A percentile compares a stretch with the other conserved stretches of the same genome.
Evolutionary conservation across 2,329 filamentous ascomycete genomes (phyloP).

Genomic region (Colletotrichum higginsianum): DNA sequence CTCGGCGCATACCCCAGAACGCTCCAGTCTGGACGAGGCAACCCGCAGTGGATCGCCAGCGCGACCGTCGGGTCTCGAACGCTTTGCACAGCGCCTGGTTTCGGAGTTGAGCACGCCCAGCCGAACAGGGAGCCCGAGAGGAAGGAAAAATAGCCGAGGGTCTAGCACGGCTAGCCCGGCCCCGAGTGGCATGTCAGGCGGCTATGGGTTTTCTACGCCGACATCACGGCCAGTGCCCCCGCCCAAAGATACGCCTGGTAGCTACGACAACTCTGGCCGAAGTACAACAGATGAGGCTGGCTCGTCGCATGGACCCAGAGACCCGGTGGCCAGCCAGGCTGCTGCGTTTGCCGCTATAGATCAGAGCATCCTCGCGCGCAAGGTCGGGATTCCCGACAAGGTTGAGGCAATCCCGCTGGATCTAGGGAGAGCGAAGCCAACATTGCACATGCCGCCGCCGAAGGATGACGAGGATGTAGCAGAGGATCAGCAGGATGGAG

Average conservation of each 20-base stretch:
- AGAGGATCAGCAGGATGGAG: conserved; percentile 47
- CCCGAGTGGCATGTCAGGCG: conserved; percentile 47
- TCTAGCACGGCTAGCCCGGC: conserved; percentile 52
- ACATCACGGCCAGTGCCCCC: conserved; percentile 54
- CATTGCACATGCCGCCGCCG: conserved; percentile 39
- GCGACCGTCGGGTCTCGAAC: conserved; percentile 70
- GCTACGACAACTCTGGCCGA: conserved; percentile 54
- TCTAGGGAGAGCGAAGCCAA: conserved; percentile 54
- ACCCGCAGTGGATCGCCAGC: conserved; percentile 66
- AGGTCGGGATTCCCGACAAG: conserved; percentile 64
- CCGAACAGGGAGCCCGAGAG: conserved; percentile 65
- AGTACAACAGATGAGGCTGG: conserved; percentile 46
- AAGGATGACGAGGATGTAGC: conserved; percentile 46
- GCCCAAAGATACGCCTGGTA: conserved; percentile 60
- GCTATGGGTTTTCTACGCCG: conserved; percentile 51
- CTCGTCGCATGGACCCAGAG: conserved; percentile 33
- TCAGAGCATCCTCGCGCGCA: conserved; percentile 71
- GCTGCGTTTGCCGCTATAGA: conserved; percentile 76
- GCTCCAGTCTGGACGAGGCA: conserved; percentile 59
- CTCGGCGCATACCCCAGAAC: conserved; percentile 56
- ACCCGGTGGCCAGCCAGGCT: conserved; percentile 64
- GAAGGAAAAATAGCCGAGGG: conserved; percentile 61
- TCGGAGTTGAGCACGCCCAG: conserved; percentile 71
- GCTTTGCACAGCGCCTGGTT: conserved; percentile 74
- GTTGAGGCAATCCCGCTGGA: conserved; percentile 64